Evolutionary conservation across 108 stramenopile genomes (phyloP).

Genomic region (Asterionellopsis glacialis): DNA sequence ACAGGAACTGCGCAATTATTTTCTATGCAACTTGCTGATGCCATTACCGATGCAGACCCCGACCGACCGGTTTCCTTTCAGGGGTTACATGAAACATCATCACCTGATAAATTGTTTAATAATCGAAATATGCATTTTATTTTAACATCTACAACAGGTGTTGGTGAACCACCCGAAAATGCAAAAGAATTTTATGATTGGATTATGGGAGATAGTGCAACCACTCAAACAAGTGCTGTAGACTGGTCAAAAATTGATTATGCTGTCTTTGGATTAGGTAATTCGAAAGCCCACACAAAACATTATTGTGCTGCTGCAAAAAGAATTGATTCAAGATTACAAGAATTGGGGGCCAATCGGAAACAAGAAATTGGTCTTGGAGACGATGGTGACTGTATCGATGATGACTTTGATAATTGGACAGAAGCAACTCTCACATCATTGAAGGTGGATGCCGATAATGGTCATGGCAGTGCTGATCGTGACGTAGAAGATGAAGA

Average conservation of each 20-base stretch:
- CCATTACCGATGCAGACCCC: conserved; percentile 31
- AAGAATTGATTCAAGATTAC: conserved; percentile 51
- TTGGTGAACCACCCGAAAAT: conserved; percentile 33
- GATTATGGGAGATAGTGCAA: conserved; percentile 18
- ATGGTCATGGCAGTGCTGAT: neutral
- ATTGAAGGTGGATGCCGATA: conserved; percentile 17
- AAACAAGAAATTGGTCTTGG: conserved; percentile 75
- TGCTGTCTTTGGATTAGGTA: conserved; percentile 91
- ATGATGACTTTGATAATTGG: conserved; percentile 93
- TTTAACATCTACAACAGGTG: conserved; percentile 23
- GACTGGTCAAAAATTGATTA: conserved; percentile 33
- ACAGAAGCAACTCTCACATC: conserved; percentile 43
- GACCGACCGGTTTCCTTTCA: conserved; percentile 28
- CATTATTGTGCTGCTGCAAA: conserved; percentile 89
- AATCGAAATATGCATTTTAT: conserved; percentile 17
- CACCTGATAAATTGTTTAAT: conserved; percentile 25
- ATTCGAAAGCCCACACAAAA: conserved; percentile 71
- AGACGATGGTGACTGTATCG: conserved; percentile 88
- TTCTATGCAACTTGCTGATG: conserved; percentile 65
- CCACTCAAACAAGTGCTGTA: conserved; percentile 1
- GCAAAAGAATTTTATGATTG: conserved; percentile 25
- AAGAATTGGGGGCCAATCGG: conserved; percentile 64
- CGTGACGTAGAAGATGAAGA: neutral
- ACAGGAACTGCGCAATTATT: conserved; percentile 94
- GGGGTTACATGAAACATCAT: conserved; percentile 51